Evolutionary conservation across 78 protist genomes (phyloP), one percentile per base, ranked within the genome.

Genomic region (Pigoraptor vietnamica): DNA sequence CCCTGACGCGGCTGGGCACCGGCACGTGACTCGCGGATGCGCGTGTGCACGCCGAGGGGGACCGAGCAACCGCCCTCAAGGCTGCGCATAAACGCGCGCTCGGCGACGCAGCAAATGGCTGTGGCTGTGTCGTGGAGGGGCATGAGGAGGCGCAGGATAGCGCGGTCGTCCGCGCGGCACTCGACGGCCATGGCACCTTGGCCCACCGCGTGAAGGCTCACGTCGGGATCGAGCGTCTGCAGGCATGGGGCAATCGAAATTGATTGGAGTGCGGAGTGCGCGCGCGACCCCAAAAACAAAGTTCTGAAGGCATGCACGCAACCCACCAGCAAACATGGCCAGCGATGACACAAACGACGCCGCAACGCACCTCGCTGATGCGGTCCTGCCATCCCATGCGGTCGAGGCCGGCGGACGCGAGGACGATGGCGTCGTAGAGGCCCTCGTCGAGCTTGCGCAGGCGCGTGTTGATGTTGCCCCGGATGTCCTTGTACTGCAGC

Each of bases 111-210:
- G 24, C n/a, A 0, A 0, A 56, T 25, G 21, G 29, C 39, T 55
- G 92, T 86, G 23, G 2, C 81, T 0, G 14, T 21, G 84, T 21
- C 2, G 24, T 87, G 36, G 33, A 84, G 0, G 25, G 29, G n/a
- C 39, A 1, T 0, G 25, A 40, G 35, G 55, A 86, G 37, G 2
- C 14, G 32, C 24, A 10, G 56, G 19, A 79, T 55, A 2, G 34
- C 40, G 0, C 40, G 38, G 39, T 93, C 94, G 6, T 37, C n/a
- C 1, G 1, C 90, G 32, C 95, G 40, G 92, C 83, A 35, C 90
- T 95, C 95, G 82, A 95, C 81, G 33, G 91, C 96, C 87, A 93
- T 9, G n/a, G 92, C 91, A 24, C 95, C 96, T 79, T 95, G 95
- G 10, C 94, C 95, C 14, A 95, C 93, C 1, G 96, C 96, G 36